Base-by-base conservation (phyloP, 2,329 filamentous ascomycete genomes). In the Aphanoascus verrucosus region DNA sequence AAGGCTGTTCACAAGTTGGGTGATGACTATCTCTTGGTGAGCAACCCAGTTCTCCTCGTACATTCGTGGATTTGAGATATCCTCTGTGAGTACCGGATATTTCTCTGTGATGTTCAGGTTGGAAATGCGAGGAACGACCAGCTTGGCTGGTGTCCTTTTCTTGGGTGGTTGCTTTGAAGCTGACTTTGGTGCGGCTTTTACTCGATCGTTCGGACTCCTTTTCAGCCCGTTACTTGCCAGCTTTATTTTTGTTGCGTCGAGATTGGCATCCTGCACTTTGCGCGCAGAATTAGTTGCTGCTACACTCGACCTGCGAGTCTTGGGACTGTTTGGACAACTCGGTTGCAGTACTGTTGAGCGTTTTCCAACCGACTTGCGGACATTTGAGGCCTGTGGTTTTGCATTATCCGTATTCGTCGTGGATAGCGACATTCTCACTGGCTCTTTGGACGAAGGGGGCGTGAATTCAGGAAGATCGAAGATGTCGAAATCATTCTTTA, bases 21-120 rank as follows among this genome's bases (percentile, higher is more conserved):
- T 79, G 43, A 84, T 75, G 37, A 78, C 76, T 19, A 77, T 68
- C 61, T 84, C 81, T 61, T 84, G 80, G 56, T 83, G 76, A 11
- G 70, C 72, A 37, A 84, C 74, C 80, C 81, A 84, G 53, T 76
- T 72, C 44, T 83, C 79, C 60, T 83, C 80, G 62, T 83, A 83
- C 58, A 84, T 69, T 51, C 76, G 72, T n/a, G 79, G 73, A 46
- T 76, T 74, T 1, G 69, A 66, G 23, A 83, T 69, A 58, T 81
- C 73, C 55, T 82, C 78, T 0, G 65, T 60, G 3, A 83, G 66
- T 3, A 81, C 64, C 1, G 78, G 76, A 60, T 79, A 81, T 47
- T 72, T 67, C 8, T 61, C 53, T 34, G 64, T 57, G 7, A 67
- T 44, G 6, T 53, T 54, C 34, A 61, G 60, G 11, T 58, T 32